These are phyloP conservation scores for Neurospora sp. DNA, from an alignment of 495 filamentous ascomycete genomes.

Conservation along the genomic window DNA sequence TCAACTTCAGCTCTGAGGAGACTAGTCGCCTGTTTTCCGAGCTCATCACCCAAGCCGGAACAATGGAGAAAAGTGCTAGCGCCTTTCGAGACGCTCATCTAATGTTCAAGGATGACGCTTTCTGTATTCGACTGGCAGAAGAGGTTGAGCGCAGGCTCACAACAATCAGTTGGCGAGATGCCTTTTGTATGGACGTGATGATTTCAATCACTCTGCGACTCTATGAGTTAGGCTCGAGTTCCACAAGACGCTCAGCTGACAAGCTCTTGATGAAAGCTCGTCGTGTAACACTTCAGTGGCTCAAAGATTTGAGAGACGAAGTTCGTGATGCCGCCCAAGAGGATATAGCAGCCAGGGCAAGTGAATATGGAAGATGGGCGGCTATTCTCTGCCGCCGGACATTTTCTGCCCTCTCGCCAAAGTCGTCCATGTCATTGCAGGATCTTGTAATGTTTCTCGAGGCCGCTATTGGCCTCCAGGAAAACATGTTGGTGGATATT, in stretches of 20 bases:
- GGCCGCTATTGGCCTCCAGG: neutral
- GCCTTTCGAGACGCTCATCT: slow-evolving; percentile 31
- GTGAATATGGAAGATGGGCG: slow-evolving; percentile 1
- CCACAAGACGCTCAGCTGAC: neutral
- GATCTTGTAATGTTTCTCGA: neutral
- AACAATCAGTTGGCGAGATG: slow-evolving; percentile 46
- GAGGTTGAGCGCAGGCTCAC: slow-evolving; percentile 32
- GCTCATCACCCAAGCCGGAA: slow-evolving; percentile 40
- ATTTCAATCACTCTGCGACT: slow-evolving; percentile 33
- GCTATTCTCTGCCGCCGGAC: slow-evolving; percentile 3
- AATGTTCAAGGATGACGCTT: slow-evolving; percentile 34
- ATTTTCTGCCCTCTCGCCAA: neutral
- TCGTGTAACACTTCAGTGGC: neutral
- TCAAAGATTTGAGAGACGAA: neutral
- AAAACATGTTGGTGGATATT: neutral
- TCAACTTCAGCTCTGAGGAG: slow-evolving; percentile 43
- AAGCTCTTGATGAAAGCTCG: neutral
- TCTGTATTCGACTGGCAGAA: slow-evolving; percentile 32
- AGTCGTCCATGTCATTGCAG: neutral
- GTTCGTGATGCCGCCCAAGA: neutral
- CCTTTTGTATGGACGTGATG: slow-evolving; percentile 36
- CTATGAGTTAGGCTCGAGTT: slow-evolving; percentile 4
- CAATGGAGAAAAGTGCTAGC: slow-evolving; percentile 15
- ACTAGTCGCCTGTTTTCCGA: slow-evolving; percentile 30
- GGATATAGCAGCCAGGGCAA: neutral